Evolutionary conservation across 2,329 filamentous ascomycete species (phyloP).

Genomic region (Hypoxylon sp.): DNA sequence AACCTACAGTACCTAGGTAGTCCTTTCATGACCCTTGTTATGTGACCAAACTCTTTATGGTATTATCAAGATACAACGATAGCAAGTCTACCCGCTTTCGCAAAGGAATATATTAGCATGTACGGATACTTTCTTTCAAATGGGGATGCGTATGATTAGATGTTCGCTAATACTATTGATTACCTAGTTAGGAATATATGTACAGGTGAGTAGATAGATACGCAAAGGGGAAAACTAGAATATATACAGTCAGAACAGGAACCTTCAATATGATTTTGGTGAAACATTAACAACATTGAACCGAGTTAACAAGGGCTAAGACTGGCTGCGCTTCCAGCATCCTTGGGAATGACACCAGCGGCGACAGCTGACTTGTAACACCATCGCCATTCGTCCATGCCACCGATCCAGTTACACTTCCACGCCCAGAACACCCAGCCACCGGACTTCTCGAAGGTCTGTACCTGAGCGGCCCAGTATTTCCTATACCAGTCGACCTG

Average conservation of each 20-base stretch:
- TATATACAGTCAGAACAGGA: not conserved
- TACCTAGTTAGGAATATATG: not conserved
- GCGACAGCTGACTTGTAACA: slow-evolving; percentile 59
- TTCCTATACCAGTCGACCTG: slow-evolving; percentile 67
- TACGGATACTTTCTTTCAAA: not conserved
- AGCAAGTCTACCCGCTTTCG: too few relatives aligned
- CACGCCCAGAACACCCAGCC: slow-evolving; percentile 75
- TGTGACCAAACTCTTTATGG: not conserved
- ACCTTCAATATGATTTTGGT: not conserved
- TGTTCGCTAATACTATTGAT: not conserved
- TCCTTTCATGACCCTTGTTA: not conserved
- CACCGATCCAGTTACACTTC: slow-evolving; percentile 62
- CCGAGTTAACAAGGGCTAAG: slow-evolving; percentile 43
- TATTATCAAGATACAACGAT: not conserved
- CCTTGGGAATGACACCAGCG: slow-evolving; percentile 49
- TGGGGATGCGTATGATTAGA: not conserved
- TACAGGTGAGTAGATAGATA: not conserved
- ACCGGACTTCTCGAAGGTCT: slow-evolving; percentile 66
- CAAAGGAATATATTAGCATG: too few relatives aligned
- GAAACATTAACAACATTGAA: not conserved
- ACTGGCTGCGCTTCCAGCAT: slow-evolving; percentile 44
- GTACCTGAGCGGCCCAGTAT: slow-evolving; percentile 71
- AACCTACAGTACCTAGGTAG: not conserved
- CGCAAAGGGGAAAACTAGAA: not conserved
- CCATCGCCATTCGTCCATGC: slow-evolving; percentile 64